Conservation (phyloP, 768 basidiomycete species). For the Xanthoconium stramineum region DNA sequence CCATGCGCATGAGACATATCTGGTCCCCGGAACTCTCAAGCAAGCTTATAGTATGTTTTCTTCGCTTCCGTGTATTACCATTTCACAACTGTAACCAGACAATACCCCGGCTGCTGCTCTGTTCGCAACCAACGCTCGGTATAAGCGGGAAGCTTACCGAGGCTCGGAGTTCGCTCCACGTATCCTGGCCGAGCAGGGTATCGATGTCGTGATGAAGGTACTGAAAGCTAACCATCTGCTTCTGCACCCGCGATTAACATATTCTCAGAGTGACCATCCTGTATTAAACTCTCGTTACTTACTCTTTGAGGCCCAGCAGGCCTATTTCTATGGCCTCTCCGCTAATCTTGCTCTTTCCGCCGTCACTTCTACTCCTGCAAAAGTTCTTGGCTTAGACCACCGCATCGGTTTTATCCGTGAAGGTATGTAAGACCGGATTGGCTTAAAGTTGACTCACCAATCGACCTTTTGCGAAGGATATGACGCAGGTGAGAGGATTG, state of each 20-base stretch:
- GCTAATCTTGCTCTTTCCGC: conserved; percentile 61
- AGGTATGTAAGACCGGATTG: conserved; percentile 32
- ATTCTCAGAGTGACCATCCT: conserved; percentile 48
- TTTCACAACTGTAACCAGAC: conserved; percentile 28
- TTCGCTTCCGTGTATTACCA: neutral
- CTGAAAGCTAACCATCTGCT: conserved; percentile 26
- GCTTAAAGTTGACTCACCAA: neutral
- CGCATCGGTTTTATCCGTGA: conserved; percentile 62
- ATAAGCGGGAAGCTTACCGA: conserved; percentile 61
- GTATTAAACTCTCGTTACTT: conserved; percentile 55
- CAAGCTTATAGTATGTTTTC: conserved; percentile 46
- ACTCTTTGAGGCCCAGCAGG: conserved; percentile 59
- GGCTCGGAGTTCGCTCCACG: conserved; percentile 64
- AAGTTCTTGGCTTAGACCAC: conserved; percentile 68
- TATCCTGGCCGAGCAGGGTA: conserved; percentile 54
- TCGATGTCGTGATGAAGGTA: conserved; percentile 62
- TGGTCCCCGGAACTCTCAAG: conserved; percentile 82
- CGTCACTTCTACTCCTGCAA: conserved; percentile 71
- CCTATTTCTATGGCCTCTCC: conserved; percentile 70
- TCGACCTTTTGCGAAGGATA: conserved; percentile 42
- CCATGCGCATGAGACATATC: conserved; percentile 86
- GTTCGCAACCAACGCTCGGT: conserved; percentile 74
- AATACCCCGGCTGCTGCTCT: conserved; percentile 71
- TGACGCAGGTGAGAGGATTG: conserved; percentile 53
- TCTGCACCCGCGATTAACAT: conserved; percentile 4